Conservation (phyloP, 1,284 basidiomycete genomes). For the Cryptococcus wingfieldii region DNA sequence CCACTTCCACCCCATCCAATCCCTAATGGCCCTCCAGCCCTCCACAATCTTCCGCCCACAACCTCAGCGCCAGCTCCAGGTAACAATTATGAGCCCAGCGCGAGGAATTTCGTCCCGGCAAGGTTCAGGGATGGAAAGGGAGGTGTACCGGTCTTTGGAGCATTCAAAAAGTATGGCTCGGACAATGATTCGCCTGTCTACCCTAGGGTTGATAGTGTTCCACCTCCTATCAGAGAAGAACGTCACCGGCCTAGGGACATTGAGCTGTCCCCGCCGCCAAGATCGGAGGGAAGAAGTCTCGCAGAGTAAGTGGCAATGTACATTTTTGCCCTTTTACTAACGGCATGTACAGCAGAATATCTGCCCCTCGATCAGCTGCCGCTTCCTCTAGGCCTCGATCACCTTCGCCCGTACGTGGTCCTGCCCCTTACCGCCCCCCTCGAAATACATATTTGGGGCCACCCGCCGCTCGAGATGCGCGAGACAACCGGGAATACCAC, state of each 20-base stretch:
- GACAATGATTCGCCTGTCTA: background rate
- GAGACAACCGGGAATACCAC: background rate
- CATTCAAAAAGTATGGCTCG: background rate
- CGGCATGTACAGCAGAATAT: background rate
- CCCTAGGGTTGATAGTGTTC: too few species aligned
- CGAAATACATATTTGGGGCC: too few species aligned
- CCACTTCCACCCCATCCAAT: background rate
- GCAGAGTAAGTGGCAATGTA: conserved; percentile 3
- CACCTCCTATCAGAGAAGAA: too few species aligned
- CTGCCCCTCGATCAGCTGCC: background rate
- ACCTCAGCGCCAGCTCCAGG: background rate
- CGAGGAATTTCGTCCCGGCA: background rate
- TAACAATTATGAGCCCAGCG: background rate
- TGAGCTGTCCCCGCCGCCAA: background rate
- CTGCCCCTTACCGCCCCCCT: background rate
- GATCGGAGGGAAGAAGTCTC: background rate
- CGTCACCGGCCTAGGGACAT: background rate
- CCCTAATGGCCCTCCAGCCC: background rate
- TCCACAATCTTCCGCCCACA: background rate
- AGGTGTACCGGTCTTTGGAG: background rate
- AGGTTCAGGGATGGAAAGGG: background rate
- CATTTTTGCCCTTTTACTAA: background rate
- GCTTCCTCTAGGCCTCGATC: conserved; percentile 4
- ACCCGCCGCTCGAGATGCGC: too few species aligned
- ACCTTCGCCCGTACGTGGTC: conserved; percentile 2